Conservation (phyloP, 352 stramenopile genomes). For the Pythium phragmiticola region DNA sequence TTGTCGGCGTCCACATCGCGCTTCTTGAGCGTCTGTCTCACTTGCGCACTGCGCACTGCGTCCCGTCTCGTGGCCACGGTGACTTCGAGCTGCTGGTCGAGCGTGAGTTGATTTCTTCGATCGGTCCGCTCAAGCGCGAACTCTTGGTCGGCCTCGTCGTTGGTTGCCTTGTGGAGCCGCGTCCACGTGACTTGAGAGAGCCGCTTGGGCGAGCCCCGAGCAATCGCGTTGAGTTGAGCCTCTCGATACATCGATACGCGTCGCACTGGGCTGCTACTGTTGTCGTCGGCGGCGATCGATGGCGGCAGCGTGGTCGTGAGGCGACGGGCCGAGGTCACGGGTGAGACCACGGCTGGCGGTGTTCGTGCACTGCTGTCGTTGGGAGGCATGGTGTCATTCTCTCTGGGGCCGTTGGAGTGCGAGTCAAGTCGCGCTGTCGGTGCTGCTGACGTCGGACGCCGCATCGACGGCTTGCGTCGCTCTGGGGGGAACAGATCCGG, state of each 20-base stretch:
- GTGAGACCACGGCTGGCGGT: not conserved
- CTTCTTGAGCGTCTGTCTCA: slow-evolving; percentile 29
- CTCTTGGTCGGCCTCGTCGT: slow-evolving; percentile 8
- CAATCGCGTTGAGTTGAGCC: slow-evolving; percentile 25
- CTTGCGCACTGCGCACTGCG: slow-evolving; percentile 23
- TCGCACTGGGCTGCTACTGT: not conserved
- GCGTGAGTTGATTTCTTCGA: slow-evolving; percentile 18
- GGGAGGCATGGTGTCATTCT: not conserved
- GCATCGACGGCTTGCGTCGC: slow-evolving; percentile 4
- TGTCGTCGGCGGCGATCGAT: not conserved
- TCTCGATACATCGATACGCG: slow-evolving; percentile 14
- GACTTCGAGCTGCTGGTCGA: slow-evolving; percentile 26
- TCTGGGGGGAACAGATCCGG: slow-evolving; percentile 20
- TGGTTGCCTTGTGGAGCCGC: slow-evolving; percentile 25
- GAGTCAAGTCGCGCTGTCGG: not conserved
- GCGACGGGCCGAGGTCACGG: not conserved
- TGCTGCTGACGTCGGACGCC: slow-evolving; percentile 13
- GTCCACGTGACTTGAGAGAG: slow-evolving; percentile 28
- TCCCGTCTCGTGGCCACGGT: slow-evolving; percentile 15
- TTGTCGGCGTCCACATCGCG: slow-evolving; percentile 68
- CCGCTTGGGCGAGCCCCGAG: slow-evolving; percentile 22
- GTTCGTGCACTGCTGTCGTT: slow-evolving; percentile 11
- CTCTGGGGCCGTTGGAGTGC: not conserved
- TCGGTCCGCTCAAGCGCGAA: not conserved
- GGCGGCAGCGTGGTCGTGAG: not conserved